phyloP scores from a whole-genome alignment of 768 basidiomycete genomes.

The Tricholomella constricta region DNA sequence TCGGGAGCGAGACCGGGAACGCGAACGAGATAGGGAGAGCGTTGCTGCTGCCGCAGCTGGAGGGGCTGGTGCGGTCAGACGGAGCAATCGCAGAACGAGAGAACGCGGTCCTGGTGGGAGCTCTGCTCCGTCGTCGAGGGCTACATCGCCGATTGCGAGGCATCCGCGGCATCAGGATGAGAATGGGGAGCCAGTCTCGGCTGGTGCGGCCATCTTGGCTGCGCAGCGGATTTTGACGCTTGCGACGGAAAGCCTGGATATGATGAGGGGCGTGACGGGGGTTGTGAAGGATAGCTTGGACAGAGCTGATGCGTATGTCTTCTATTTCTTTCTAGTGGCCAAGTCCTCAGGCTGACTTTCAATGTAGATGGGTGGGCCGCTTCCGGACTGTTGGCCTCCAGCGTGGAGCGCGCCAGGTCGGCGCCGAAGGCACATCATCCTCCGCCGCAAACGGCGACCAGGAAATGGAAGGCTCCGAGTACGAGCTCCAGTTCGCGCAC shows the following conservation, averaged over 20 bases:
- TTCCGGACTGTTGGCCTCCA: constrained; percentile 74
- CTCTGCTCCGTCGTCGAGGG: constrained; percentile 31
- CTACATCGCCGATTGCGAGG: constrained; percentile 24
- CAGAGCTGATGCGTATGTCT: constrained; percentile 75
- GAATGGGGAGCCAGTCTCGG: constrained; percentile 30
- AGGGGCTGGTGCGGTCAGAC: constrained; percentile 28
- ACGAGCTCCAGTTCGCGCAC: constrained; percentile 11
- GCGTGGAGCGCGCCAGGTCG: constrained; percentile 7
- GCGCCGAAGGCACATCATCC: neutral
- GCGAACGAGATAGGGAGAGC: constrained; percentile 25
- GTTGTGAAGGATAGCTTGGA: constrained; percentile 89
- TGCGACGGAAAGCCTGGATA: constrained; percentile 90
- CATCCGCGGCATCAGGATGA: constrained; percentile 21
- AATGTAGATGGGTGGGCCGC: constrained; percentile 77
- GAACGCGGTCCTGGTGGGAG: constrained; percentile 40
- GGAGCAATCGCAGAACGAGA: constrained; percentile 34
- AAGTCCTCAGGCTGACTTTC: constrained; percentile 2
- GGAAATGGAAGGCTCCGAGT: constrained; percentile 1
- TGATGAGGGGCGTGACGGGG: constrained; percentile 86
- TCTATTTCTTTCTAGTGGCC: constrained; percentile 4
- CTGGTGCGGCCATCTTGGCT: constrained; percentile 65
- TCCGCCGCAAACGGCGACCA: neutral
- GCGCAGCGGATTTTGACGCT: constrained; percentile 82
- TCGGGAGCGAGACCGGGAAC: constrained; percentile 24
- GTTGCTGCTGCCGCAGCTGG: constrained; percentile 37